phyloP scores from a whole-genome alignment of 192 early-diverging fungal species.

The Coemansia sp. region DNA sequence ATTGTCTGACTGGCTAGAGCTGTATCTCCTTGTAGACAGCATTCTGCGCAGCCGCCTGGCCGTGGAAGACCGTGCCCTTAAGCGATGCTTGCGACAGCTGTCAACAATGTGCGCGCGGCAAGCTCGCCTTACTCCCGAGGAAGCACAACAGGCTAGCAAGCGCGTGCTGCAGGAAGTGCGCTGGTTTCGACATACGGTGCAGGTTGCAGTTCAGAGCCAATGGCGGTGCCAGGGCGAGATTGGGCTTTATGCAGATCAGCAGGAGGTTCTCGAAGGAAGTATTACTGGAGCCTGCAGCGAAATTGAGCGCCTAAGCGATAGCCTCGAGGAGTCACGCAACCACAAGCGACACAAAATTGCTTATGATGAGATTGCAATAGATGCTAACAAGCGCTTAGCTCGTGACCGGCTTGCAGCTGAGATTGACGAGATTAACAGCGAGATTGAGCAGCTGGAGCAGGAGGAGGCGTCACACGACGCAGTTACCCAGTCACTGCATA shows the following conservation, averaged over 20 bases:
- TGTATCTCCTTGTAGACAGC: constrained; percentile 18
- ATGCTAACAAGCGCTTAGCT: constrained; percentile 36
- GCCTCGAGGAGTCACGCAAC: constrained; percentile 44
- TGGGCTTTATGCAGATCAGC: constrained; percentile 15
- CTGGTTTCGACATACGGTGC: constrained; percentile 44
- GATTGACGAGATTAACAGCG: constrained; percentile 24
- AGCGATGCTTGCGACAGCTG: constrained; percentile 41
- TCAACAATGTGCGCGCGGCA: constrained; percentile 35
- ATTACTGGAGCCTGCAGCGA: constrained; percentile 10
- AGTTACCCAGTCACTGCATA: constrained; percentile 24
- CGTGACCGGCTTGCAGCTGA: constrained; percentile 27
- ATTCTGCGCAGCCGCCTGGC: constrained; percentile 39
- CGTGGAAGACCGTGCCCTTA: constrained; percentile 43
- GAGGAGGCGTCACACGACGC: constrained; percentile 30
- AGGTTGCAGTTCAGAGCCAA: constrained; percentile 41
- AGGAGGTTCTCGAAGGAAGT: constrained; percentile 8
- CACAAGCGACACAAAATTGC: constrained; percentile 50
- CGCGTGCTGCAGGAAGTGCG: constrained; percentile 42
- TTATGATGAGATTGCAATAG: constrained; percentile 48
- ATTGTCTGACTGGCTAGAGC: neutral
- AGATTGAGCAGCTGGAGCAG: constrained; percentile 38
- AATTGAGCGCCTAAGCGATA: constrained; percentile 28
- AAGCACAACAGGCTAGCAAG: constrained; percentile 16
- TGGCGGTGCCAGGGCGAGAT: constrained; percentile 30
- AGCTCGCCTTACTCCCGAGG: constrained; percentile 21